These are phyloP conservation scores for Filobasidium uniguttulatum DNA, from an alignment of 1,284 basidiomycete genomes.

Conservation along the genomic window DNA sequence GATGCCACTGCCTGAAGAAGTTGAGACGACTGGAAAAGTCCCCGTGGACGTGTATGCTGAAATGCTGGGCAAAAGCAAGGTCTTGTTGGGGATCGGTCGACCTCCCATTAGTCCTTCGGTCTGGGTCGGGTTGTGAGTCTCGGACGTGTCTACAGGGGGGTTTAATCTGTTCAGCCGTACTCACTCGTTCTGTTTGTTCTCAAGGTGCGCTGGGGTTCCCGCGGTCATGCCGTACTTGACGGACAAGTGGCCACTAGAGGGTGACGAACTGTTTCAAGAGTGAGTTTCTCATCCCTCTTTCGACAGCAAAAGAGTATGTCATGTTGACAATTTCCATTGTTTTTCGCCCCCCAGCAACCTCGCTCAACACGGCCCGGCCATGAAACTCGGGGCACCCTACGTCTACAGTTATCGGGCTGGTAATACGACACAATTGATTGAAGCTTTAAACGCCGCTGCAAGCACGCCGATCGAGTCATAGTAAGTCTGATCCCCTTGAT, in stretches of 20 bases:
- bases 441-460: too few relatives aligned
- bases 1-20: background rate
- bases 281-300: background rate
- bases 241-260: conserved; percentile 15
- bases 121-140: conserved; percentile 27
- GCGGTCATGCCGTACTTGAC: conserved; percentile 28
- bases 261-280: conserved; percentile 20
- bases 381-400: conserved; percentile 25
- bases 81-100: conserved; percentile 26
- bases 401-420: conserved; percentile 24
- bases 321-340: too few relatives aligned
- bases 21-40: conserved; percentile 3
- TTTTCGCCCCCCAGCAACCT: background rate
- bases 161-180: background rate
- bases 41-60: conserved; percentile 2
- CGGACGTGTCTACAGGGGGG: background rate
- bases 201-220: conserved; percentile 28
- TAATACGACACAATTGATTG: background rate
- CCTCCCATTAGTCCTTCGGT: conserved; percentile 28
- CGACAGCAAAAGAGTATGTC: too few relatives aligned
- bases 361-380: conserved; percentile 28
- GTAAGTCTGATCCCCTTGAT: too few relatives aligned
- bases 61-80: conserved; percentile 22
- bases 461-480: too few relatives aligned
- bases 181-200: background rate